Conservation (phyloP, 2,329 filamentous ascomycete genomes). For the Stemphylium vesicarium region DNA sequence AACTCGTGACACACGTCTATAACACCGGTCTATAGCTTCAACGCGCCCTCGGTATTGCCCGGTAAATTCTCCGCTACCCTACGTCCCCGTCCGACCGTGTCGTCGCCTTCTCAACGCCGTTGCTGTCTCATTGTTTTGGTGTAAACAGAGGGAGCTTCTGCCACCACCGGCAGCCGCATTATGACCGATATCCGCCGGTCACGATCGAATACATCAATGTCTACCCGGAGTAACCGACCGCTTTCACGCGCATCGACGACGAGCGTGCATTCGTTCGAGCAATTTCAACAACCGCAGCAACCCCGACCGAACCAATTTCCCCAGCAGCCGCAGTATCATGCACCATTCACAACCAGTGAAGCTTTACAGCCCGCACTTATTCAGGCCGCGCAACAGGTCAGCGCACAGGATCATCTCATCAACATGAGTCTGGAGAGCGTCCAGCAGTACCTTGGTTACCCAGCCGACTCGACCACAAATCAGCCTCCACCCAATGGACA, state of each 20-base stretch:
- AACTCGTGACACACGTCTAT: conserved; percentile 5
- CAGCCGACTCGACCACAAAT: conserved; percentile 27
- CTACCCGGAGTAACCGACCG: conserved; percentile 53
- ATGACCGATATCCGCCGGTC: conserved; percentile 52
- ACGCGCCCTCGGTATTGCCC: neutral
- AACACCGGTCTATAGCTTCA: conserved; percentile 2
- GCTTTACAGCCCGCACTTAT: conserved; percentile 42
- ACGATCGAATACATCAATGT: conserved; percentile 55
- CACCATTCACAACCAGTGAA: conserved; percentile 35
- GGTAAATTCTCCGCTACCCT: neutral
- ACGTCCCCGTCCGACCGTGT: neutral
- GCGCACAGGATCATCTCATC: conserved; percentile 42
- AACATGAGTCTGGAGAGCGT: conserved; percentile 42
- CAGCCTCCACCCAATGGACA: conserved; percentile 25
- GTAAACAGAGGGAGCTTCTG: conserved; percentile 38
- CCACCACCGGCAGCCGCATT: conserved; percentile 25
- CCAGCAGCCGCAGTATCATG: conserved; percentile 36
- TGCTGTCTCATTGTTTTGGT: conserved; percentile 41
- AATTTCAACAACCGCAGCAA: conserved; percentile 36
- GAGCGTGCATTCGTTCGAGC: conserved; percentile 53
- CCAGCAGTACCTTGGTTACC: conserved; percentile 43
- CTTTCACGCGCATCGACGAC: conserved; percentile 57
- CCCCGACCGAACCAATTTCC: conserved; percentile 20
- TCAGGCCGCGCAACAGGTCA: conserved; percentile 46
- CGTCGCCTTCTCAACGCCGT: conserved; percentile 13